A percentile compares a stretch with the other conserved stretches of the same genome.
These are phyloP conservation scores for Berkeleyomyces basicola DNA, from an alignment of 2,329 filamentous ascomycete species.

Conservation along the genomic window DNA sequence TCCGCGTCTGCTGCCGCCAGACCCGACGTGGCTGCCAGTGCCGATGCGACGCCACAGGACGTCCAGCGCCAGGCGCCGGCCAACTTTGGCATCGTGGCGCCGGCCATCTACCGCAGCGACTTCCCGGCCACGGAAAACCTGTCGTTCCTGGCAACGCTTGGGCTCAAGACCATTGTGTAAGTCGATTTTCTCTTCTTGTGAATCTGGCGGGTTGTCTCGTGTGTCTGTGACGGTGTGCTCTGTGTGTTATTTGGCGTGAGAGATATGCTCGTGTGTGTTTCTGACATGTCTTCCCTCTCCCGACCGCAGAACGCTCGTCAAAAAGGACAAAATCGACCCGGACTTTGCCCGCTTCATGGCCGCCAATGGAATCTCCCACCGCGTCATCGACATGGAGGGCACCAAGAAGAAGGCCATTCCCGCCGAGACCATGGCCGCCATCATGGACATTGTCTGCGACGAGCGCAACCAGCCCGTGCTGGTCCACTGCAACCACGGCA, in stretches of 20 bases:
- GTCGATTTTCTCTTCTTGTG: slow-evolving; percentile 18
- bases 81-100: slow-evolving; percentile 64
- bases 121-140: slow-evolving; percentile 61
- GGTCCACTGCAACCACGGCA: slow-evolving; percentile 88
- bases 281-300: not conserved
- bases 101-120: slow-evolving; percentile 64
- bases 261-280: not conserved
- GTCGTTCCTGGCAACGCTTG: slow-evolving; percentile 47
- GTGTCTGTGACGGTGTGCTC: slow-evolving; percentile 2
- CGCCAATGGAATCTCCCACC: slow-evolving; percentile 51
- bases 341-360: slow-evolving; percentile 46
- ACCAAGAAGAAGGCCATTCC: slow-evolving; percentile 70
- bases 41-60: too few species aligned
- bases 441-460: slow-evolving; percentile 56
- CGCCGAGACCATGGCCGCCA: slow-evolving; percentile 47
- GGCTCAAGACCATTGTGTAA: slow-evolving; percentile 66
- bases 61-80: slow-evolving; percentile 26
- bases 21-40: not conserved
- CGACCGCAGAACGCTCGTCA: slow-evolving; percentile 40
- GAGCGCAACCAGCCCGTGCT: slow-evolving; percentile 61
- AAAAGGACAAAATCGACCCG: slow-evolving; percentile 38
- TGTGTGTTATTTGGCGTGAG: not conserved
- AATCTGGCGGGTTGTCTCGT: not conserved
- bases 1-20: not conserved
- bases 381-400: slow-evolving; percentile 63